phyloP scores from a whole-genome alignment of 169 alveolate genomes.

The Plasmodium malariae region DNA sequence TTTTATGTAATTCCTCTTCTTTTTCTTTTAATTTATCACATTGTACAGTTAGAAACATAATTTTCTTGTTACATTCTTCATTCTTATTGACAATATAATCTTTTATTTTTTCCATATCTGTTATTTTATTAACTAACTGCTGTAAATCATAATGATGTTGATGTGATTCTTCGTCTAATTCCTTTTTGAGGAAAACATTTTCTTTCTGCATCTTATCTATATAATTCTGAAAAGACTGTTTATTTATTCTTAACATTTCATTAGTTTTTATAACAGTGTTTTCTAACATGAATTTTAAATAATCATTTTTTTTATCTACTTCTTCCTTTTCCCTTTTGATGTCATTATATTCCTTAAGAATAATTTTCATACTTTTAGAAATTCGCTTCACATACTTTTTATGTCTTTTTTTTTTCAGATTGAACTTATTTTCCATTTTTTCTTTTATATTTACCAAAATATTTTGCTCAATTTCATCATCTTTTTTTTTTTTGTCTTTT shows the following conservation, averaged over 20 bases:
- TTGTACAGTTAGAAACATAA: not conserved
- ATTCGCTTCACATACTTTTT: conserved; percentile 29
- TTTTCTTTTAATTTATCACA: conserved; percentile 36
- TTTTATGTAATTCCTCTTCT: not conserved
- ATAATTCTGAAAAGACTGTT: conserved; percentile 45
- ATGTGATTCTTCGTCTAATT: conserved; percentile 74
- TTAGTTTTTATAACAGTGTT: conserved; percentile 41
- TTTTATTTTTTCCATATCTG: conserved; percentile 26
- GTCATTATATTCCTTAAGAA: conserved; percentile 20
- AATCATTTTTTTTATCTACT: conserved; percentile 18
- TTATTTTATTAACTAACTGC: conserved; percentile 52
- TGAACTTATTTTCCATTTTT: conserved; percentile 12
- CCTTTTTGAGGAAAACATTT: conserved; percentile 52
- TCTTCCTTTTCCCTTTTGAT: conserved; percentile 67
- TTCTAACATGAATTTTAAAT: conserved; percentile 22
- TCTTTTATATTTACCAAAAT: conserved; percentile 4
- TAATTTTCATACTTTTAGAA: conserved; percentile 24
- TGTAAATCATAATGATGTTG: conserved; percentile 75
- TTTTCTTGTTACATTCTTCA: conserved; percentile 40
- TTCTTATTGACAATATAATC: not conserved
- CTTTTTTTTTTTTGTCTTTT: no score
- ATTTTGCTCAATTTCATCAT: not conserved
- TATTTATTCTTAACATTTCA: conserved; percentile 46
- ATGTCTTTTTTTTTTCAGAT: not conserved
- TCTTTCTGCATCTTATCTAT: conserved; percentile 66